Conservation (phyloP, 345 rosid genomes). For the Turnera subulata region DNA sequence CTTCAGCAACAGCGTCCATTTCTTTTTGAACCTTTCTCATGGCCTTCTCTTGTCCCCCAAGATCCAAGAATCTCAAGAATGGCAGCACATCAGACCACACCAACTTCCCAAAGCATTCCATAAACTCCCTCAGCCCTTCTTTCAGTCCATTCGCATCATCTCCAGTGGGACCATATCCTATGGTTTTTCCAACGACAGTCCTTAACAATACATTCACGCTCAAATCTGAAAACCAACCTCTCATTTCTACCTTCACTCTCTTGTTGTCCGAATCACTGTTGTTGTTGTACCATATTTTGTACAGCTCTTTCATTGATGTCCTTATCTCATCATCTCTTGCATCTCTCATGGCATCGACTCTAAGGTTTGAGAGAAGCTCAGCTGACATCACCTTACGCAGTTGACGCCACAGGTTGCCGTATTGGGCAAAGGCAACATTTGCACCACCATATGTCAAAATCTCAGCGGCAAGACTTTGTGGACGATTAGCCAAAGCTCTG, state of each 20-base stretch:
- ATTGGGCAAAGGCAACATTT: conserved; percentile 25
- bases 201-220: conserved; percentile 25
- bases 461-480: conserved; percentile 18
- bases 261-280: not conserved
- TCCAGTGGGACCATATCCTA: not conserved
- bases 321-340: conserved; percentile 26
- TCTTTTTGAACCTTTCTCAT: too few relatives aligned
- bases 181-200: conserved; percentile 26
- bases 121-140: conserved; percentile 16
- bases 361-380: conserved; percentile 32
- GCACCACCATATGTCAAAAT: conserved; percentile 22
- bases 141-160: not conserved
- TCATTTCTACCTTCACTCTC: conserved; percentile 27
- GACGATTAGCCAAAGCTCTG: conserved; percentile 21
- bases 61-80: too few relatives aligned
- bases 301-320: too few relatives aligned
- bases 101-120: conserved; percentile 17
- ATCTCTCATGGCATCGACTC: conserved; percentile 27
- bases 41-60: too few relatives aligned
- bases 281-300: conserved; percentile 9
- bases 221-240: conserved; percentile 25
- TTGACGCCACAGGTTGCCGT: conserved; percentile 34
- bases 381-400: conserved; percentile 28
- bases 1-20: too few relatives aligned
- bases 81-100: conserved; percentile 24